A percentile compares a stretch with the other conserved stretches of the same genome.
Evolutionary conservation across 2,329 filamentous ascomycete species (phyloP).

Genomic region (Metarhizium sp.): DNA sequence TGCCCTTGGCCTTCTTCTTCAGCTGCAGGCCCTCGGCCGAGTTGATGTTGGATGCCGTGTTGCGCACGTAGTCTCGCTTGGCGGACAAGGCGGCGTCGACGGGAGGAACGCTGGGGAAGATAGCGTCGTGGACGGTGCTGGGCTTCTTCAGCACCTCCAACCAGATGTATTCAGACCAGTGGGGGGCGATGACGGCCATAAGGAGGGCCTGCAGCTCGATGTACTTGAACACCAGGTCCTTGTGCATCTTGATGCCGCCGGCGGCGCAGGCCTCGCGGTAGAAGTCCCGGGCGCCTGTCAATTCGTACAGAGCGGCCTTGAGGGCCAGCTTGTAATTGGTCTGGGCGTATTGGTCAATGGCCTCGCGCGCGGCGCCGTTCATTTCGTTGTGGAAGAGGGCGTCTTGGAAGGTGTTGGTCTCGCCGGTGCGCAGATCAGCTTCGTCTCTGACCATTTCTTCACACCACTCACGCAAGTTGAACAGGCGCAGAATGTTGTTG

Average conservation of each 20-base stretch:
- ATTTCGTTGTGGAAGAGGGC: slow-evolving; percentile 89
- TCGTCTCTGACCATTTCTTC: slow-evolving; percentile 73
- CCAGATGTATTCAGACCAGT: slow-evolving; percentile 94
- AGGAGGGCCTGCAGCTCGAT: slow-evolving; percentile 80
- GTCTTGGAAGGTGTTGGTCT: slow-evolving; percentile 72
- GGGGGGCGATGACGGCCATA: slow-evolving; percentile 75
- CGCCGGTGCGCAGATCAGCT: slow-evolving; percentile 60
- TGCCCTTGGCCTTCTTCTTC: slow-evolving; percentile 91
- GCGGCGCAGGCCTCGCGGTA: slow-evolving; percentile 77
- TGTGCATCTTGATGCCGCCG: slow-evolving; percentile 78
- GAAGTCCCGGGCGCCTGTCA: slow-evolving; percentile 78
- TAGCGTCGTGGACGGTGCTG: slow-evolving; percentile 67
- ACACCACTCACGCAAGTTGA: slow-evolving; percentile 78
- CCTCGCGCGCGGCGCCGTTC: slow-evolving; percentile 71
- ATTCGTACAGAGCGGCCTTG: slow-evolving; percentile 81
- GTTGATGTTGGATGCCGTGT: slow-evolving; percentile 64
- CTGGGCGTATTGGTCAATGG: slow-evolving; percentile 66
- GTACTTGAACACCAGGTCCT: slow-evolving; percentile 68
- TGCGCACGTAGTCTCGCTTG: slow-evolving; percentile 72
- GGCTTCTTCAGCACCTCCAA: slow-evolving; percentile 76
- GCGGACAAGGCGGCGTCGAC: slow-evolving; percentile 62
- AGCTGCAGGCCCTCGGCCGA: slow-evolving; percentile 73
- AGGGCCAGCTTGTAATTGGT: slow-evolving; percentile 75
- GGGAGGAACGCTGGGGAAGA: slow-evolving; percentile 45
- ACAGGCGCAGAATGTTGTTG: slow-evolving; percentile 79